These are phyloP conservation scores for Themeda triandra DNA, from an alignment of 176 grass and related monocot genomes.

Conservation along the genomic window DNA sequence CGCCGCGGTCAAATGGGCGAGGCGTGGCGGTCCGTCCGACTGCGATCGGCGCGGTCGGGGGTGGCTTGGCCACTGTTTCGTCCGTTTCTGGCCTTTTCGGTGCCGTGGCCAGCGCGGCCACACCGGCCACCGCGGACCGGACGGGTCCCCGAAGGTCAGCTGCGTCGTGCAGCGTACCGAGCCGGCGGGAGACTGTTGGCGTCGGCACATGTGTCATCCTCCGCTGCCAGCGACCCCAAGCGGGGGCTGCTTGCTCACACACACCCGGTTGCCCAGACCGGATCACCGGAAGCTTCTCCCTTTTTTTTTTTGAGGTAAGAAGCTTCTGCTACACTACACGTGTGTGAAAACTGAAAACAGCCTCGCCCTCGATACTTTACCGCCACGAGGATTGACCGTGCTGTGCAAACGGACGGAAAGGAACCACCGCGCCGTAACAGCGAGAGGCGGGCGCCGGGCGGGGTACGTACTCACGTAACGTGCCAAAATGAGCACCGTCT, in stretches of 20 bases:
- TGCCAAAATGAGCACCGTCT: too few species aligned
- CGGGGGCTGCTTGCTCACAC: too few species aligned
- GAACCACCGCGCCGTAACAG: not conserved
- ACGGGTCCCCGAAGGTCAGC: not conserved
- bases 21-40: slow-evolving; percentile 26
- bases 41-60: not conserved
- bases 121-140: too few species aligned
- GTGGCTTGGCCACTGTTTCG: slow-evolving; percentile 31
- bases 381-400: not conserved
- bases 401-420: not conserved
- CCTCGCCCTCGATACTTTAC: too few species aligned
- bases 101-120: not conserved
- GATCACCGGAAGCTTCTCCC: slow-evolving; percentile 26
- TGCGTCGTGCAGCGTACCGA: not conserved
- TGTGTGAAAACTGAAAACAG: not conserved
- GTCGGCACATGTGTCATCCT: slow-evolving; percentile 10
- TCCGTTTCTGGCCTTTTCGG: slow-evolving; percentile 13
- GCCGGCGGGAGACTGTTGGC: not conserved
- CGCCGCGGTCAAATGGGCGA: slow-evolving; percentile 6
- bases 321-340: not conserved
- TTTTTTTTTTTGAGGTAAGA: too few species aligned
- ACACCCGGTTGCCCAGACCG: not conserved
- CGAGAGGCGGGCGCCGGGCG: not conserved
- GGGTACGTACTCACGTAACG: too few species aligned
- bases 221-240: not conserved